A percentile compares a stretch with the other conserved stretches of the same genome.
phyloP scores from a whole-genome alignment of 768 basidiomycete species.

The Lanmaoa pseudosensibilis region DNA sequence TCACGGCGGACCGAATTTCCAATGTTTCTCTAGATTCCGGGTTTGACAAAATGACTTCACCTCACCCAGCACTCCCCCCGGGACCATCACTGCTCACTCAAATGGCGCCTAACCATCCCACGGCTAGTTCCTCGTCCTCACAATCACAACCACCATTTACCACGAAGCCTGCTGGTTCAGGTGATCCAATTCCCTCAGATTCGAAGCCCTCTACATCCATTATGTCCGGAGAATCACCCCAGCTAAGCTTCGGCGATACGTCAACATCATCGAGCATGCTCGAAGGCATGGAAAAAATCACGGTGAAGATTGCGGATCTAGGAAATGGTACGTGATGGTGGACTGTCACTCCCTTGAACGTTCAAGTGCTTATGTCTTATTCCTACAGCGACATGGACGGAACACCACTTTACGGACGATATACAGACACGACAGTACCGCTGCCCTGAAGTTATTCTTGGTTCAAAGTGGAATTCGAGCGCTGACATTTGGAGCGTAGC shows the following conservation, averaged over 20 bases:
- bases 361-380: not conserved
- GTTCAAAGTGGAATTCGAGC: slow-evolving; percentile 92
- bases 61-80: slow-evolving; percentile 38
- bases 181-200: slow-evolving; percentile 16
- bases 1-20: slow-evolving; percentile 52
- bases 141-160: slow-evolving; percentile 29
- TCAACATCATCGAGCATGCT: slow-evolving; percentile 32
- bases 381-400: slow-evolving; percentile 70
- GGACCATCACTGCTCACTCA: slow-evolving; percentile 78
- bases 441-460: slow-evolving; percentile 95
- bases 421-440: slow-evolving; percentile 98
- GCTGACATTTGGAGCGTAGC: slow-evolving; percentile 98
- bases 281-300: slow-evolving; percentile 66
- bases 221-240: slow-evolving; percentile 30
- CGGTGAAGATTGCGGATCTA: slow-evolving; percentile 98
- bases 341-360: not conserved
- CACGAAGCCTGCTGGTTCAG: slow-evolving; percentile 22
- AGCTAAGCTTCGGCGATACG: slow-evolving; percentile 25
- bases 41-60: slow-evolving; percentile 40
- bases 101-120: slow-evolving; percentile 47
- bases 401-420: slow-evolving; percentile 98
- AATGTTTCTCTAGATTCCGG: slow-evolving; percentile 44
- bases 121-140: slow-evolving; percentile 23
- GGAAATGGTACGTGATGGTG: slow-evolving; percentile 72
- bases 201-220: slow-evolving; percentile 30